phyloP scores from a whole-genome alignment of 2,329 filamentous ascomycete genomes.

The Cercospora sojina region DNA sequence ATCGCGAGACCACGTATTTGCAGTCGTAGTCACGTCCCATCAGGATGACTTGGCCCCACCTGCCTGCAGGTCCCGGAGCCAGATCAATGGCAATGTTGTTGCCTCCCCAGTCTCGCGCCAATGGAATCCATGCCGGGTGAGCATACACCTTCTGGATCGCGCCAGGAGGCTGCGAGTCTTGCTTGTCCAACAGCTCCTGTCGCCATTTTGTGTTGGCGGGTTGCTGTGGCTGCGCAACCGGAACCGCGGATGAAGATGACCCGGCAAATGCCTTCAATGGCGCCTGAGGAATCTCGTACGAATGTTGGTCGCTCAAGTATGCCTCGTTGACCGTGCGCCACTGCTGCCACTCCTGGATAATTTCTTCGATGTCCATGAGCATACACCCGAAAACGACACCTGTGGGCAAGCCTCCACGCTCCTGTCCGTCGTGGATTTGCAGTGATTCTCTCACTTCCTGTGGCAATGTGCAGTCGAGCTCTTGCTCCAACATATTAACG shows the following conservation, averaged over 20 bases:
- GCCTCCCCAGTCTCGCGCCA: slow-evolving; percentile 96
- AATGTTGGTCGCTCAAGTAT: slow-evolving; percentile 62
- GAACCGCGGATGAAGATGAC: slow-evolving; percentile 57
- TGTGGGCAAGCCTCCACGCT: slow-evolving; percentile 84
- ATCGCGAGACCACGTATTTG: slow-evolving; percentile 93
- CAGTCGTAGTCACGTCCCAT: slow-evolving; percentile 98
- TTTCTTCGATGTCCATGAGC: slow-evolving; percentile 96
- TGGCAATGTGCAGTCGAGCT: slow-evolving; percentile 89
- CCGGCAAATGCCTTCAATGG: slow-evolving; percentile 72
- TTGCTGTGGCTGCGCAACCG: slow-evolving; percentile 41
- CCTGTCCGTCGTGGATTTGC: slow-evolving; percentile 91
- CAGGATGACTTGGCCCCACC: slow-evolving; percentile 95
- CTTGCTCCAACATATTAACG: slow-evolving; percentile 93
- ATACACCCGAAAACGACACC: slow-evolving; percentile 92
- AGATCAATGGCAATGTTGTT: slow-evolving; percentile 95
- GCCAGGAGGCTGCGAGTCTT: slow-evolving; percentile 83
- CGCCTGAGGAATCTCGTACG: slow-evolving; percentile 59
- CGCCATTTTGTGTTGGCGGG: slow-evolving; percentile 61
- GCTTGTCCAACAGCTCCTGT: slow-evolving; percentile 76
- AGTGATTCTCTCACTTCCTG: slow-evolving; percentile 91
- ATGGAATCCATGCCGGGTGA: slow-evolving; percentile 90
- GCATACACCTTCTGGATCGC: slow-evolving; percentile 90
- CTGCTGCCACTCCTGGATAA: slow-evolving; percentile 95
- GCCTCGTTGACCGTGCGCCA: slow-evolving; percentile 93
- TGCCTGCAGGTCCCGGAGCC: slow-evolving; percentile 81